Conservation (phyloP, 768 basidiomycete species). For the Boletus subcaerulescens region DNA sequence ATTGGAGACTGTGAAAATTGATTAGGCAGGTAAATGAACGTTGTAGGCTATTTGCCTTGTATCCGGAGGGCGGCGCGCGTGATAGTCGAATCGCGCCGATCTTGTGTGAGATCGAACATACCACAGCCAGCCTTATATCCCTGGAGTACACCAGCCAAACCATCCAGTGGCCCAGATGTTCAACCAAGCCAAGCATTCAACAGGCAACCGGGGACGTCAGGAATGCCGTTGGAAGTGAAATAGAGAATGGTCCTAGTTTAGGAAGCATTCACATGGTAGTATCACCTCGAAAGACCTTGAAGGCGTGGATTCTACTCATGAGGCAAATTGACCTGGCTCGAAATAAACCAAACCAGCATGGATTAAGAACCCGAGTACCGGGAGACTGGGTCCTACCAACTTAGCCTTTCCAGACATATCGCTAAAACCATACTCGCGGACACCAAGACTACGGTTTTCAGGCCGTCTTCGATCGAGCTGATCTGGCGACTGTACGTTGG, state of each 20-base stretch:
- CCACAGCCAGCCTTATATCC: conserved; percentile 3
- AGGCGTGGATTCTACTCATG: neutral
- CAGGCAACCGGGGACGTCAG: neutral
- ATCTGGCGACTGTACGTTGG: conserved; percentile 1
- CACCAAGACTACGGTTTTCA: neutral
- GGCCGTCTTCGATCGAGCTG: neutral
- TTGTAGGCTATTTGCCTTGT: conserved; percentile 6
- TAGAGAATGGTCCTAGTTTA: neutral
- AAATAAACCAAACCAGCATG: neutral
- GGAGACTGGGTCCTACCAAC: neutral
- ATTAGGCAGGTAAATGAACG: conserved; percentile 2
- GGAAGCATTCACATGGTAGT: neutral
- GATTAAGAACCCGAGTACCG: neutral
- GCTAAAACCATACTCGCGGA: neutral
- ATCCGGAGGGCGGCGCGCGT: neutral
- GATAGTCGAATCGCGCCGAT: neutral
- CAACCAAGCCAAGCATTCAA: neutral
- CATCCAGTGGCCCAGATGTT: conserved; percentile 24
- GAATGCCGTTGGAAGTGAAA: neutral
- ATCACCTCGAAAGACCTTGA: neutral
- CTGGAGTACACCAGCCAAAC: conserved; percentile 13
- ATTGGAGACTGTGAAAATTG: conserved; percentile 8
- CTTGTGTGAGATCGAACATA: conserved; percentile 3
- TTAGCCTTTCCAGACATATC: neutral
- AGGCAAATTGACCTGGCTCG: neutral